A percentile compares a stretch with the other conserved stretches of the same genome.
phyloP scores from a whole-genome alignment of 2,329 filamentous ascomycete genomes.

The Trichophyton benhamiae region DNA sequence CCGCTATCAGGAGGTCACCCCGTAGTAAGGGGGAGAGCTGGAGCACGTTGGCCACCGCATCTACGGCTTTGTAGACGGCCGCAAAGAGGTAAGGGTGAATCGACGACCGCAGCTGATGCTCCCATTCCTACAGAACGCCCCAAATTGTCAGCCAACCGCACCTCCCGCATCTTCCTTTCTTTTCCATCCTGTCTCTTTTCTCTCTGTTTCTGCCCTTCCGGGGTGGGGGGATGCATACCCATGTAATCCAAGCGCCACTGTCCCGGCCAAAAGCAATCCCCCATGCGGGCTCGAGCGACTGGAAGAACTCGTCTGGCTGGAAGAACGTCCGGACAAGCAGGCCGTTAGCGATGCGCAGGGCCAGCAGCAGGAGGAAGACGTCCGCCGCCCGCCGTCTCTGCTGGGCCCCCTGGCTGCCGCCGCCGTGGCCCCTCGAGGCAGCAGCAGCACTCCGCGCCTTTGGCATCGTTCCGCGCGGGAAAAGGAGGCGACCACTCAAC shows the following conservation, averaged over 20 bases:
- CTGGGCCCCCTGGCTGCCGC: not conserved
- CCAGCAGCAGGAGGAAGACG: slow-evolving; percentile 29
- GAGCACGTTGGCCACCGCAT: slow-evolving; percentile 45
- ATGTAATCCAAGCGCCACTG: slow-evolving; percentile 85
- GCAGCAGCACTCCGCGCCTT: not conserved
- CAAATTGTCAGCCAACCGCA: not conserved
- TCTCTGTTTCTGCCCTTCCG: not conserved
- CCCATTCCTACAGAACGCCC: slow-evolving; percentile 65
- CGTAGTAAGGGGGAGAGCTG: slow-evolving; percentile 43
- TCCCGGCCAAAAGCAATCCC: slow-evolving; percentile 63
- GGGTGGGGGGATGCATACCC: slow-evolving; percentile 48
- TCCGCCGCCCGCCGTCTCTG: not conserved
- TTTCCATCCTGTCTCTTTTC: slow-evolving; percentile 4
- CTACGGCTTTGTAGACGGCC: slow-evolving; percentile 52
- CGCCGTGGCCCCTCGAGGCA: not conserved
- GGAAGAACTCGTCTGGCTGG: slow-evolving; percentile 96
- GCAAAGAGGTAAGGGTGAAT: slow-evolving; percentile 85
- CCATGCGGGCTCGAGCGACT: slow-evolving; percentile 92
- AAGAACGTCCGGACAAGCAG: slow-evolving; percentile 78
- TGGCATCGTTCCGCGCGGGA: not conserved
- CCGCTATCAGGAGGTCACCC: slow-evolving; percentile 55
- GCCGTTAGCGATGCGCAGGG: slow-evolving; percentile 68
- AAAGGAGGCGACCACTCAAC: not conserved
- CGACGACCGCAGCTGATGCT: slow-evolving; percentile 72
- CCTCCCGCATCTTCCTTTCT: not conserved